Evolutionary conservation across 352 stramenopile genomes (phyloP), one percentile per base, ranked within the genome.

Genomic region (Globisporangium cederbergense): DNA sequence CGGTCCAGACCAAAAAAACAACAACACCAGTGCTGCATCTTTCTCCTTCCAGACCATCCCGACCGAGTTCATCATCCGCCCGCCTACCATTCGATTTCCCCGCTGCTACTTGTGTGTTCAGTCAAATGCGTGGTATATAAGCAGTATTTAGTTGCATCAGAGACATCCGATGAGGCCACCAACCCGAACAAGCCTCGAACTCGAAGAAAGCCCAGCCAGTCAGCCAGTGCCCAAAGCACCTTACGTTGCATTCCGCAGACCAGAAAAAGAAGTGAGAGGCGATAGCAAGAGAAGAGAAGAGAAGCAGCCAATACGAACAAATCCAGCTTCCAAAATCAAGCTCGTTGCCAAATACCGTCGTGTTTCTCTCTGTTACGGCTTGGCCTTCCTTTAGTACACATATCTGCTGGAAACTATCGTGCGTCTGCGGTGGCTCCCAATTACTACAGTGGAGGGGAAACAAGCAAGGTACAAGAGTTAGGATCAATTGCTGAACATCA

Each of bases 101-200:
- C 51, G 30, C 30, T 57, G 51, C 16, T 43, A 42, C 51, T 57
- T 57, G 30, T 55, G 49, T 57, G 51, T 57, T n/a, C 30, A 57
- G n/a, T 28, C 25, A 28, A 1, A 57, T 43, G 51, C 51, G 51
- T 57, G 16, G 34, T 60, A 46, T 38, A 55, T 38, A 55, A 55
- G 49, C 18, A 59, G 36, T 60, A 60, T 50, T 36, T 60, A 60
- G 51, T 42, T 57, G 51, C 30, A 57, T 57, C 51, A 22, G 51
- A 57, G 50, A 28, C 32, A 57, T 57, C 30, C 20, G 43, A 57
- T 57, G 51, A 57, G 42, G 51, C 51, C 30, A 20, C 30, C 22
- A 16, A 54, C 7, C 28, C 25, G 18, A 43, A 38, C 16, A 57
- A 57, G 34, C 30, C 51, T 57, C 28, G 20, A 40, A 42, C 25